phyloP scores from a whole-genome alignment of 2,329 filamentous ascomycete species.

The Amesomyces nigricolor region DNA sequence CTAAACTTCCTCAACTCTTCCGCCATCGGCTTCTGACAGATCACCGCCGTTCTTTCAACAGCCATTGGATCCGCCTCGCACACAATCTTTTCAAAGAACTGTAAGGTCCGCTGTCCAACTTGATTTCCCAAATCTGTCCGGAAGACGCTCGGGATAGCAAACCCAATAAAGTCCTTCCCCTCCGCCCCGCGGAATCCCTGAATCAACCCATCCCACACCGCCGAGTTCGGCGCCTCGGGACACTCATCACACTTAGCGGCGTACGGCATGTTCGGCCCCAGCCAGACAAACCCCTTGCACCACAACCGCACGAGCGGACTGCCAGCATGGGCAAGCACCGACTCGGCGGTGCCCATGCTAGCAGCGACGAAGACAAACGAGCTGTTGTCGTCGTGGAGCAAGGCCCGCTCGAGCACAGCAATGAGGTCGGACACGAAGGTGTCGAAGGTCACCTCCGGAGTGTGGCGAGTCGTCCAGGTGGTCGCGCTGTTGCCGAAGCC shows the following conservation, averaged over 20 bases:
- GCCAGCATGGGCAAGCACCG: constrained; percentile 5
- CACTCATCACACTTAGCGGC: constrained; percentile 1
- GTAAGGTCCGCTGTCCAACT: constrained; percentile 4
- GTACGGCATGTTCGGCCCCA: constrained; percentile 21
- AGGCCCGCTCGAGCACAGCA: constrained; percentile 11
- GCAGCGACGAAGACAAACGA: constrained; percentile 20
- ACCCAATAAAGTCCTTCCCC: constrained; percentile 4
- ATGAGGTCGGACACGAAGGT: constrained; percentile 18
- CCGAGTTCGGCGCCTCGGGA: not conserved
- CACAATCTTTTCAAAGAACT: constrained; percentile 19
- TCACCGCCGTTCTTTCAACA: constrained; percentile 10
- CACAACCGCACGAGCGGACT: constrained; percentile 2
- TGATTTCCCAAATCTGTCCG: constrained; percentile 8
- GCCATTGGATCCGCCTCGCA: constrained; percentile 15
- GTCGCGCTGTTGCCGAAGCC: constrained; percentile 17
- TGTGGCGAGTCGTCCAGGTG: constrained; percentile 5
- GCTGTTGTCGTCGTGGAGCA: not conserved
- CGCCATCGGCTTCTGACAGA: constrained; percentile 1
- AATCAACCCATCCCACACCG: constrained; percentile 6
- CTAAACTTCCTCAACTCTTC: constrained; percentile 6
- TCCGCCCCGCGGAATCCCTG: constrained; percentile 4
- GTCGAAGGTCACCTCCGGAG: constrained; percentile 16
- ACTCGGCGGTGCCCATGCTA: constrained; percentile 20
- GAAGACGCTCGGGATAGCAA: constrained; percentile 11
- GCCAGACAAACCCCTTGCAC: constrained; percentile 22